Evolutionary conservation across 2,329 filamentous ascomycete species (phyloP).

Genomic region (Zarea fungicola): DNA sequence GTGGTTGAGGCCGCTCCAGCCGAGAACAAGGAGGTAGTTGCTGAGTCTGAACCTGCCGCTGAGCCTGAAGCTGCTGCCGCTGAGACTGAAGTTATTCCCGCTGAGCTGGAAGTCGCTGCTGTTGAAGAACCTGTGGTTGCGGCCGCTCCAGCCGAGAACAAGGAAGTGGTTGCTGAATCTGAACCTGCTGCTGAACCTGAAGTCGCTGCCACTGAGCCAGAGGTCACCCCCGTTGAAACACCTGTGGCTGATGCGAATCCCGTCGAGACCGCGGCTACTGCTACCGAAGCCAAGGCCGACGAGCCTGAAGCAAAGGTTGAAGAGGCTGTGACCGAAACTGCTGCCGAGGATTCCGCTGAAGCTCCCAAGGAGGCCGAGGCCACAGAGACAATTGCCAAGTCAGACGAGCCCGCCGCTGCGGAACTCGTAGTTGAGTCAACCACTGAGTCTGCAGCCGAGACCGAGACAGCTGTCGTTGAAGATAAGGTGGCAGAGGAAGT

Average conservation of each 20-base stretch:
- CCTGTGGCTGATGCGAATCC: constrained; percentile 2
- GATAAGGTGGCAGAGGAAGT: constrained; percentile 1
- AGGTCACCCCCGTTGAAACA: neutral
- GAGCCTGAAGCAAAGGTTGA: constrained; percentile 2
- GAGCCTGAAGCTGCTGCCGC: neutral
- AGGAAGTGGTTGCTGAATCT: neutral
- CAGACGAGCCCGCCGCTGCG: no score
- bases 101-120: constrained; percentile 5
- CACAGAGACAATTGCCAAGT: no score
- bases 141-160: no score
- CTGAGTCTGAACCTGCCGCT: neutral
- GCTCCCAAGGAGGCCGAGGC: neutral
- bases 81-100: neutral
- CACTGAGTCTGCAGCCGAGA: no score
- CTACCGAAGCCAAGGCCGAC: no score
- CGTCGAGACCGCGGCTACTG: neutral
- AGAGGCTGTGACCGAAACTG: neutral
- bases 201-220: neutral
- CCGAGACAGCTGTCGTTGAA: no score
- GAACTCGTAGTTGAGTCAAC: no score
- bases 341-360: neutral
- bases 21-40: neutral
- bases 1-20: neutral
- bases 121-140: neutral
- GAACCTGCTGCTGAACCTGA: constrained; percentile 4